These are phyloP conservation scores for Dendrocalamus sinicus DNA, from an alignment of 176 grass and related monocot genomes.

Conservation along the genomic window DNA sequence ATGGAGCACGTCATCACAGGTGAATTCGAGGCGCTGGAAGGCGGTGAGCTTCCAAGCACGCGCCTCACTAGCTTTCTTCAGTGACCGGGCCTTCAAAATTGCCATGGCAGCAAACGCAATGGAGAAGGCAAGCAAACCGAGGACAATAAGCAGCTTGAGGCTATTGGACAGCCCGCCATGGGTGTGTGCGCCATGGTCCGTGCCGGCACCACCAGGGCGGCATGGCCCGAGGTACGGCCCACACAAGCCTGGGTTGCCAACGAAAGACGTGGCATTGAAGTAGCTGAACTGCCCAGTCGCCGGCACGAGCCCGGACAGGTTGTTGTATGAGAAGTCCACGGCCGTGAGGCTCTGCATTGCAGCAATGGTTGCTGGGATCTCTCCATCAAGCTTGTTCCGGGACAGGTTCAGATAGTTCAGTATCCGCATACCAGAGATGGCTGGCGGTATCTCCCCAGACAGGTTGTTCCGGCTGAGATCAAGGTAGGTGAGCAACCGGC, in stretches of 20 bases:
- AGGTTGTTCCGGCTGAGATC: slow-evolving; percentile 83
- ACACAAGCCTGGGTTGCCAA: slow-evolving; percentile 74
- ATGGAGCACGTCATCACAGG: slow-evolving; percentile 74
- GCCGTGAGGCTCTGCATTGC: slow-evolving; percentile 97
- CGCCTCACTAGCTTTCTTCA: slow-evolving; percentile 81
- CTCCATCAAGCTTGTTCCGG: slow-evolving; percentile 71
- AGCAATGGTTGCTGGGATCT: slow-evolving; percentile 73
- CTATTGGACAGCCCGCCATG: slow-evolving; percentile 64
- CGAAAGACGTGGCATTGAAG: slow-evolving; percentile 94
- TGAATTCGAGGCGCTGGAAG: slow-evolving; percentile 87
- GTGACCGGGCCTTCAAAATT: slow-evolving; percentile 74
- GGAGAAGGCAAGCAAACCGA: slow-evolving; percentile 73
- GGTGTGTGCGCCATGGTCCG: slow-evolving; percentile 7
- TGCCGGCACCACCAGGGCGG: slow-evolving; percentile 33
- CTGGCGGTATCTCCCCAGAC: slow-evolving; percentile 64
- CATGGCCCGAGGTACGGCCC: slow-evolving; percentile 75
- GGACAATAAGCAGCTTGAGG: slow-evolving; percentile 84
- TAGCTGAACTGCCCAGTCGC: slow-evolving; percentile 94
- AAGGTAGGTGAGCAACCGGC: slow-evolving; percentile 78
- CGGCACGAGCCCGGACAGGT: slow-evolving; percentile 85
- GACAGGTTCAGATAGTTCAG: slow-evolving; percentile 94
- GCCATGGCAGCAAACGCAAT: slow-evolving; percentile 79
- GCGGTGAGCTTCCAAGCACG: slow-evolving; percentile 84
- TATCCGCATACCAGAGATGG: slow-evolving; percentile 76
- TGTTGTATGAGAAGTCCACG: slow-evolving; percentile 98